phyloP scores from a whole-genome alignment of 305 asterid species.

The Fraxinus paxiana region DNA sequence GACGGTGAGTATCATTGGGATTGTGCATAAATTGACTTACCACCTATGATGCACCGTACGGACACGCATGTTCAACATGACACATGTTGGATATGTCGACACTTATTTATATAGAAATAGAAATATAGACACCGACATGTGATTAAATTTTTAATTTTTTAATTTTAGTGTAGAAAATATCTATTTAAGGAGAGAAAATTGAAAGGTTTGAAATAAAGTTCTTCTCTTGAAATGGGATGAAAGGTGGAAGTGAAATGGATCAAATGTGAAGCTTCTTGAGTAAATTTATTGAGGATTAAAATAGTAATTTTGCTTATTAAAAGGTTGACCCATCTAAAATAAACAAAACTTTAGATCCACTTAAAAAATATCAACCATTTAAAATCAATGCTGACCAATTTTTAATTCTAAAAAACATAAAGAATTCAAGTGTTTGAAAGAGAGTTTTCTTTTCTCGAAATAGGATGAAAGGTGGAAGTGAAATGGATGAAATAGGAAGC shows the following conservation, averaged over 20 bases:
- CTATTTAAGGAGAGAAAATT: neutral
- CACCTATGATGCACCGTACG: neutral
- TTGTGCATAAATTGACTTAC: neutral
- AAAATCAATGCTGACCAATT: too few relatives aligned
- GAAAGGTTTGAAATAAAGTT: neutral
- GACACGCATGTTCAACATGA: neutral
- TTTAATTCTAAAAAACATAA: too few relatives aligned
- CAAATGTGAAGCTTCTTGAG: neutral
- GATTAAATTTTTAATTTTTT: neutral
- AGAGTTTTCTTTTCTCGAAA: neutral
- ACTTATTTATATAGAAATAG: neutral
- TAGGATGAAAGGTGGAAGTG: neutral
- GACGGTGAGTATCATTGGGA: neutral
- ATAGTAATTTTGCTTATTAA: neutral
- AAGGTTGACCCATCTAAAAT: neutral
- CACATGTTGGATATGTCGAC: neutral
- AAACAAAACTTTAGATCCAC: neutral
- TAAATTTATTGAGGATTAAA: neutral
- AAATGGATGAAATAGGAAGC: neutral
- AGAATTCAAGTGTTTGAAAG: neutral
- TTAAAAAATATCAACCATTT: too few relatives aligned
- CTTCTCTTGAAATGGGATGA: neutral
- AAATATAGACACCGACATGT: neutral
- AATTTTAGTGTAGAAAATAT: neutral
- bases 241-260: neutral